Base-by-base conservation (phyloP, 2,329 filamentous ascomycete species). In the Fusarium pilosicola region DNA sequence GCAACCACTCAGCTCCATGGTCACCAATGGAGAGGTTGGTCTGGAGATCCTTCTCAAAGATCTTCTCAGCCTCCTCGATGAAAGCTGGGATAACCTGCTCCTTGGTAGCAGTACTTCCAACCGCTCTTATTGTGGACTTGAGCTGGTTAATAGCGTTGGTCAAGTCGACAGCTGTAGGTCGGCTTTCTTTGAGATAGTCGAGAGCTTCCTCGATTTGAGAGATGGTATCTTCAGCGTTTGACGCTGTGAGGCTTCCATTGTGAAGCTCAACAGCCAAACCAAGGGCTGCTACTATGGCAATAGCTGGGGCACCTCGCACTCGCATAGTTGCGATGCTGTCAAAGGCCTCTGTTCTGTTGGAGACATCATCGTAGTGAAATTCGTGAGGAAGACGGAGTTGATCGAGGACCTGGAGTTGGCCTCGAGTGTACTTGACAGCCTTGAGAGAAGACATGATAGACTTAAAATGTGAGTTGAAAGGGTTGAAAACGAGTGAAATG, bases 211-310 rank as follows among this genome's bases (percentile, higher is more conserved):
- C 86, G 73, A 98, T 94, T 80, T 93, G 93, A 5, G 88, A 83
- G 49, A 95, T 89, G 56, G 93, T 88, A 54, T 93, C 90, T 1
- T 84, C 80, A 0, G 85, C 80, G 0, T 83, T 83, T 1, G 80
- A 76, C 3, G 89, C 87, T 8, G 85, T 82, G 14, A 79, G 70
- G 6, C 80, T 63, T 67, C 88, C 87, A 13, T 89, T 88, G 57
- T 90, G 86, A 14, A 98, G 84, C 81, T 98, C 96, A 14, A 97
- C 94, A 3, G 95, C 95, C 41, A 98, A 89, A 5, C 94, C 92
- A 39, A 99, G 88, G 26, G 93, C 94, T 28, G 96, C 96, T n/a
- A 99, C 96, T 74, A 99, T 98, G 49, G 96, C 96, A 81, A 99
- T 99, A 51, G 96, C 96, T 1, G 96, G 96, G 10, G 96, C 96